Evolutionary conservation across 805 yeast genomes (phyloP).

Genomic region (Metschnikowia anglica): DNA sequence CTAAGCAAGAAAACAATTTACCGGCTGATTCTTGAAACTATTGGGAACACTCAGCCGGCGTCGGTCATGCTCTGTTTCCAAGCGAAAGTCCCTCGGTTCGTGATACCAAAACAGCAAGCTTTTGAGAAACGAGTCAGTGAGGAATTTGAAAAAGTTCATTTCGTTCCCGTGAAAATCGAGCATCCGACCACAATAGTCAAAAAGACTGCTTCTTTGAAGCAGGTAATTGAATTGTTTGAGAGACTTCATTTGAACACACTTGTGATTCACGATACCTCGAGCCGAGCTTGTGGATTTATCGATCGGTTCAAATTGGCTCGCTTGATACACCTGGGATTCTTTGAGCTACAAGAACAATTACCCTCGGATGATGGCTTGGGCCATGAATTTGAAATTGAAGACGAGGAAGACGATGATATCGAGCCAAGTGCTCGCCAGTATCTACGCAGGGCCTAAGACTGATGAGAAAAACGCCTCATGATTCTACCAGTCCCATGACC

Average conservation of each 20-base stretch:
- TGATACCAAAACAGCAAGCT: constrained; percentile 5
- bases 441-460: background rate
- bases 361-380: constrained; percentile 6
- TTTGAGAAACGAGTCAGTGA: constrained; percentile 9
- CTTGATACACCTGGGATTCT: constrained; percentile 30
- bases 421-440: constrained; percentile 1
- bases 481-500: too few relatives aligned
- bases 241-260: constrained; percentile 38
- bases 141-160: constrained; percentile 1
- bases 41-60: constrained; percentile 19
- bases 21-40: constrained; percentile 12
- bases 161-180: constrained; percentile 13
- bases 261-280: constrained; percentile 25
- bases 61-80: constrained; percentile 15
- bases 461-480: too few relatives aligned
- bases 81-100: constrained; percentile 9
- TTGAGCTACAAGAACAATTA: constrained; percentile 16
- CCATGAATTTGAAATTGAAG: constrained; percentile 28
- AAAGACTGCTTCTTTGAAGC: constrained; percentile 31
- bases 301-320: constrained; percentile 38
- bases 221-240: constrained; percentile 39
- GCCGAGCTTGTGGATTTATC: constrained; percentile 35
- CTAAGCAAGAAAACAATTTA: constrained; percentile 31
- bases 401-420: constrained; percentile 5
- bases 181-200: constrained; percentile 28